Percentiles rank a stretch among this genome's conserved stretches.
phyloP scores from a whole-genome alignment of 495 filamentous ascomycete species.

The Glonium stellatum region DNA sequence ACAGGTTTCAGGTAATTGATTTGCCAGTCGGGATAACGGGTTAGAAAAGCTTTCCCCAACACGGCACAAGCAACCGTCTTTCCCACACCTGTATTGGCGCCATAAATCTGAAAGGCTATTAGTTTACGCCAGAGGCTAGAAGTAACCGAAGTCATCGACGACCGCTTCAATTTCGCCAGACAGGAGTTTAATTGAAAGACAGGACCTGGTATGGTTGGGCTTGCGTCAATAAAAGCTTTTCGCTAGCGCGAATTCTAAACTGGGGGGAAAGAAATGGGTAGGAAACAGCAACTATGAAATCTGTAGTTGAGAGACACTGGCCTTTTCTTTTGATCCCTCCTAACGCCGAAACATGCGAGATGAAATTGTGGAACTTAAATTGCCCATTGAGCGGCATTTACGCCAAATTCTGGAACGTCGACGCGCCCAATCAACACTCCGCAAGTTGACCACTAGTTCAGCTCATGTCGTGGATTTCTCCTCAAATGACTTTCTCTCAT shows the following conservation, averaged over 20 bases:
- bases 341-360: not conserved
- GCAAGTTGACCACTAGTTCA: constrained; percentile 41
- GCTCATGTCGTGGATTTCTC: constrained; percentile 48
- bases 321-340: not conserved
- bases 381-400: constrained; percentile 38
- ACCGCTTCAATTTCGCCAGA: not conserved
- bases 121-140: constrained; percentile 56
- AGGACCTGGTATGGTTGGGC: too few species aligned
- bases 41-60: constrained; percentile 52
- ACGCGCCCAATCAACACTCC: constrained; percentile 43
- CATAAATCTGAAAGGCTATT: constrained; percentile 62
- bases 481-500: constrained; percentile 58
- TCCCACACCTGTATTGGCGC: constrained; percentile 73
- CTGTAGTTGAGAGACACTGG: not conserved
- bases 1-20: constrained; percentile 67
- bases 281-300: not conserved
- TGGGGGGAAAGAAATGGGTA: not conserved
- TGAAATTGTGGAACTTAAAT: not conserved
- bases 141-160: constrained; percentile 11
- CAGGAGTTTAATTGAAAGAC: constrained; percentile 15
- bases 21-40: constrained; percentile 37
- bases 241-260: not conserved
- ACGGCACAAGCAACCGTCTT: constrained; percentile 70
- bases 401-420: constrained; percentile 37
- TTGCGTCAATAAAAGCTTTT: not conserved